phyloP scores from a whole-genome alignment of 306 rosid genomes.

The Erythrophleum fordii region DNA sequence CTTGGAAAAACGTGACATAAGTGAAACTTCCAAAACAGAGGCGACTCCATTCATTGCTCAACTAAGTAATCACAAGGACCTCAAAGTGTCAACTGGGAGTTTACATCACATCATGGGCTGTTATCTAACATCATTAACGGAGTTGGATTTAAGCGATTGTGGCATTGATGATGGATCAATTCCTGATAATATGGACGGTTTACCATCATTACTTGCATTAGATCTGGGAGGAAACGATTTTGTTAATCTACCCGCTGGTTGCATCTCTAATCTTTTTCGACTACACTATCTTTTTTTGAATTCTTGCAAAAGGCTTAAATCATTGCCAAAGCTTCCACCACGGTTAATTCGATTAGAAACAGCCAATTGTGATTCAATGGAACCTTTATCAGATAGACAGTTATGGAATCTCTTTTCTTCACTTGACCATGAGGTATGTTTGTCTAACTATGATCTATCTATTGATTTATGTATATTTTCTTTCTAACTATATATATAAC shows the following conservation, averaged over 20 bases:
- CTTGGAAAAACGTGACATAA: too few relatives aligned
- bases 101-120: not conserved
- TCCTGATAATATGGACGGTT: not conserved
- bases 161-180: not conserved
- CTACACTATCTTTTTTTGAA: not conserved
- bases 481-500: not conserved
- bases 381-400: not conserved
- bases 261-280: too few relatives aligned
- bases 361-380: not conserved
- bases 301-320: accelerated
- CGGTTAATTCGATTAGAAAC: not conserved
- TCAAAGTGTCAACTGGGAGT: not conserved
- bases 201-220: not conserved
- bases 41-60: not conserved
- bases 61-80: not conserved
- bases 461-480: too few relatives aligned
- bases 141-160: not conserved
- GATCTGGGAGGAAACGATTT: not conserved
- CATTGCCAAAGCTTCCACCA: not conserved
- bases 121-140: not conserved
- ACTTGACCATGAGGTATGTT: not conserved
- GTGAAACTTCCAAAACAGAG: not conserved
- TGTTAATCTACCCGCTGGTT: not conserved
- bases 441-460: not conserved
- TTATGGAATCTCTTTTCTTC: not conserved